Evolutionary conservation across 2,329 filamentous ascomycete species (phyloP).

Genomic region (Metarhizium rileyi): DNA sequence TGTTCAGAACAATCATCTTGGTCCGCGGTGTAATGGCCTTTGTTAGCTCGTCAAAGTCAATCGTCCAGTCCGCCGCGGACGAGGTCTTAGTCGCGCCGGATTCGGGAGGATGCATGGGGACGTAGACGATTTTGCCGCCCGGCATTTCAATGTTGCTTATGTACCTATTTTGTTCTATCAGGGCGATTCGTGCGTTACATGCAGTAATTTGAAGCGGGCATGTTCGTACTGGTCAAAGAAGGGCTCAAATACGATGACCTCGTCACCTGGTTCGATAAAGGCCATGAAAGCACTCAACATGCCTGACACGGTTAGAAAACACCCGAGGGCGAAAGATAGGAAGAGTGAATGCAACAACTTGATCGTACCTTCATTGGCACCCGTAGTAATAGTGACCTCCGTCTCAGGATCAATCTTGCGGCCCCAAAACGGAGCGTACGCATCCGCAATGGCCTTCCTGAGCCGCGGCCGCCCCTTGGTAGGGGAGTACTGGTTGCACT

Average conservation of each 20-base stretch:
- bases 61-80: constrained; percentile 77
- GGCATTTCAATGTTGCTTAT: constrained; percentile 99
- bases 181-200: no score
- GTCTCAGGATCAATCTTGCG: constrained; percentile 75
- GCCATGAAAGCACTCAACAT: constrained; percentile 98
- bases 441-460: constrained; percentile 85
- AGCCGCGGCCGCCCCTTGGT: constrained; percentile 87
- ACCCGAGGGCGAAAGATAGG: not conserved
- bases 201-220: no score
- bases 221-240: constrained; percentile 80
- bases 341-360: not conserved
- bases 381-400: constrained; percentile 90
- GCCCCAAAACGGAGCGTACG: constrained; percentile 85
- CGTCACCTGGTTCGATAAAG: constrained; percentile 87
- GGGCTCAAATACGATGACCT: constrained; percentile 96
- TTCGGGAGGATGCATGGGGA: constrained; percentile 82
- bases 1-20: constrained; percentile 92
- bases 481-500: constrained; percentile 97
- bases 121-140: constrained; percentile 88
- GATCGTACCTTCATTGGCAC: constrained; percentile 60
- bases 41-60: constrained; percentile 77
- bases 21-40: constrained; percentile 74
- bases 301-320: constrained; percentile 21
- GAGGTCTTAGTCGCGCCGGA: constrained; percentile 72
- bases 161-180: no score